These are phyloP conservation scores for Nicotiana obtusifolia DNA, from an alignment of 257 asterid species.

Conservation along the genomic window DNA sequence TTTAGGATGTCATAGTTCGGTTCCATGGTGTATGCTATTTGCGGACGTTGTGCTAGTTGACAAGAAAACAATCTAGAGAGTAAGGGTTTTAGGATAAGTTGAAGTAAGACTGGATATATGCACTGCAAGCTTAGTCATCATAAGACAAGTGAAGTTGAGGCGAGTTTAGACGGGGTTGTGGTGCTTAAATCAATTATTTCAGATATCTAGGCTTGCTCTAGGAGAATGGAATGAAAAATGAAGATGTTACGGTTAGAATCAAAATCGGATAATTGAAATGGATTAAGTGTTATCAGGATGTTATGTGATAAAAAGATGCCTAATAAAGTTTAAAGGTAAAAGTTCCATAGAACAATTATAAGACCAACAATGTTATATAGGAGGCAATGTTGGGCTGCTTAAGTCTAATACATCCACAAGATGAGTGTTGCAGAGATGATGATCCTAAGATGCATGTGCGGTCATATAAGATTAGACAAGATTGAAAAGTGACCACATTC, in stretches of 20 bases:
- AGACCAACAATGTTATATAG: background rate
- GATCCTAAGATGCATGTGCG: background rate
- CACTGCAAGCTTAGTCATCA: background rate
- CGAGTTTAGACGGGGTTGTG: background rate
- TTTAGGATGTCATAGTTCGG: background rate
- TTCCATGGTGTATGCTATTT: background rate
- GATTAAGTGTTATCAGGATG: background rate
- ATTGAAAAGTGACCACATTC: background rate
- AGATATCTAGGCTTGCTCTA: background rate
- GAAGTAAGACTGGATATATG: background rate
- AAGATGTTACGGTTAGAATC: background rate
- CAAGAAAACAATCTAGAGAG: background rate
- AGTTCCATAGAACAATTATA: background rate
- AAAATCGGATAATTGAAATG: background rate
- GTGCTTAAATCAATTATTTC: background rate
- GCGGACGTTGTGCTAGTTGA: background rate
- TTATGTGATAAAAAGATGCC: background rate
- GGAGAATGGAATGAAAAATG: background rate
- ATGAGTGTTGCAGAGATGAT: background rate
- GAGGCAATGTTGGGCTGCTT: background rate
- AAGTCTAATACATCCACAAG: background rate
- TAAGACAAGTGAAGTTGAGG: background rate
- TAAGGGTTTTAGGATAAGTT: background rate
- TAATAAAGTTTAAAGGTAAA: background rate
- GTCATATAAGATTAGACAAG: background rate